Evolutionary conservation across 2,329 filamentous ascomycete genomes (phyloP).

Genomic region (Penicillium sp.): DNA sequence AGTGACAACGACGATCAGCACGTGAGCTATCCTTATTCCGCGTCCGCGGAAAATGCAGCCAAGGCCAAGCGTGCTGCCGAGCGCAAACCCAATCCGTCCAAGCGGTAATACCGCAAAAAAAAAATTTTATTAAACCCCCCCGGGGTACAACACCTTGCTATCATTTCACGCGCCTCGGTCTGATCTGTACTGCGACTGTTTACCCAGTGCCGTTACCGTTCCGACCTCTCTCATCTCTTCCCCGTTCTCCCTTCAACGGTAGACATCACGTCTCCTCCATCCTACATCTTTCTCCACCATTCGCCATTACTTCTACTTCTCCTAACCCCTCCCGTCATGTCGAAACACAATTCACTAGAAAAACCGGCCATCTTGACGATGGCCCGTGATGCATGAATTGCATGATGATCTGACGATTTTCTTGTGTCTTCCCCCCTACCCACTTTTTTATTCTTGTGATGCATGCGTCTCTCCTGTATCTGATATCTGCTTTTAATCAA

Average conservation of each 20-base stretch:
- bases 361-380: conserved; percentile 24
- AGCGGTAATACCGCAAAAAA: conserved; percentile 9
- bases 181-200: neutral
- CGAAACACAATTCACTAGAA: conserved; percentile 8
- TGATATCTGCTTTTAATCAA: conserved; percentile 28
- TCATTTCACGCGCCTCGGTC: neutral
- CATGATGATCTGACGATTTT: conserved; percentile 25
- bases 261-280: neutral
- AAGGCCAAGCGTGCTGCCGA: conserved; percentile 31
- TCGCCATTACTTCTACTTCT: neutral
- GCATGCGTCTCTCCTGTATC: conserved; percentile 19
- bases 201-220: neutral
- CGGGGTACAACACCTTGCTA: neutral
- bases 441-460: conserved; percentile 20
- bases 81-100: conserved; percentile 23
- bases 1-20: conserved; percentile 37
- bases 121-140: no score
- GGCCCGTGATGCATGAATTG: conserved; percentile 16
- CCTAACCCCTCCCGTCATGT: conserved; percentile 21
- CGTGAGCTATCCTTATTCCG: conserved; percentile 38
- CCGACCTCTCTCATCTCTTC: neutral
- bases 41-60: conserved; percentile 32
- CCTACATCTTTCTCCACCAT: neutral
- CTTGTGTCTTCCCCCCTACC: neutral
- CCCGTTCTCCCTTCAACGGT: neutral